Conservation (phyloP, 2,329 filamentous ascomycete species). For the Talaromyces atroroseus region DNA sequence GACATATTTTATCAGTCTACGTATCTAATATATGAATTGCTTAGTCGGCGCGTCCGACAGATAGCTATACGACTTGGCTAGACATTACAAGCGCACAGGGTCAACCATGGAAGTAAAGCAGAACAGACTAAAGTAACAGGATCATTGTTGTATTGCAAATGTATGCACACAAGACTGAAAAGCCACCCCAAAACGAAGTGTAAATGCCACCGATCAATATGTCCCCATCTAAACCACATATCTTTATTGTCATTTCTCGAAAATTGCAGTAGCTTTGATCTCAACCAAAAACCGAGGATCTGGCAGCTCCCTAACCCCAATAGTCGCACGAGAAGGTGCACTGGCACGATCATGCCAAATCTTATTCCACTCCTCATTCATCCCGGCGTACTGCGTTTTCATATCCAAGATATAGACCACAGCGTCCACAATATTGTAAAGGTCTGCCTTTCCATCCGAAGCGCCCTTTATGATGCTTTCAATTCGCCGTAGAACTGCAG, state of each 20-base stretch:
- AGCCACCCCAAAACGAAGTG: too few species aligned
- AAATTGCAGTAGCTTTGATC: constrained; percentile 5
- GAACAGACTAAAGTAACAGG: background rate
- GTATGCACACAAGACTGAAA: too few species aligned
- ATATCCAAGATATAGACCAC: constrained; percentile 41
- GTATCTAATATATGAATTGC: too few species aligned
- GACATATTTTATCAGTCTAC: too few species aligned
- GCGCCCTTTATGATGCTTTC: constrained; percentile 36
- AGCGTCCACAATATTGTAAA: constrained; percentile 37
- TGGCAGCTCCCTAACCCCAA: constrained; percentile 11
- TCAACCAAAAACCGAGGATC: constrained; percentile 7
- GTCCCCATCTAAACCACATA: too few species aligned
- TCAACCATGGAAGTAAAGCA: background rate
- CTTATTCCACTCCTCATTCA: constrained; percentile 47
- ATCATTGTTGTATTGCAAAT: too few species aligned
- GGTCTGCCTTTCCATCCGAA: constrained; percentile 29
- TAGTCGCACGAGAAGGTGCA: constrained; percentile 29
- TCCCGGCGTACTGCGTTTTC: constrained; percentile 38
- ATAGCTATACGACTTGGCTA: background rate
- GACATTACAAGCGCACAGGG: background rate
- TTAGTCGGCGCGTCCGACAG: background rate
- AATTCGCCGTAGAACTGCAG: constrained; percentile 34
- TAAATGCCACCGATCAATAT: too few species aligned
- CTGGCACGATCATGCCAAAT: constrained; percentile 32
- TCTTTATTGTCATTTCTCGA: background rate